A percentile compares a stretch with the other conserved stretches of the same genome.
Evolutionary conservation across 139 green algal genomes (phyloP).

Genomic region (Tetradesmus lagerheimii): DNA sequence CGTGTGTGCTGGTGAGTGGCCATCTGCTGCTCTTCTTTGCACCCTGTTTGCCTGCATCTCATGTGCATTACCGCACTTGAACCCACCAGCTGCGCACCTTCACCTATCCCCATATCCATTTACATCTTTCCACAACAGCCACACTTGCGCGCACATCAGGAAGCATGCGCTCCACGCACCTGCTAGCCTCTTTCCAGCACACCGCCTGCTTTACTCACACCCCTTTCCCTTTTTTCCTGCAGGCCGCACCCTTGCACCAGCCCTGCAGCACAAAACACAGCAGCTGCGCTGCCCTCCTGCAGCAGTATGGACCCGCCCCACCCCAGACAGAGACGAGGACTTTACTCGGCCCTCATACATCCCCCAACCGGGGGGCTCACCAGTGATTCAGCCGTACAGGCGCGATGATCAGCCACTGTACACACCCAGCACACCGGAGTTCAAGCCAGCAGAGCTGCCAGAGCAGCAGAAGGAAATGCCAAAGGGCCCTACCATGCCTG

Average conservation of each 20-base stretch:
- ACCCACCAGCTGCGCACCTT: no score
- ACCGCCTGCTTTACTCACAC: neutral
- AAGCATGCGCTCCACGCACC: neutral
- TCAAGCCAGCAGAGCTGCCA: constrained; percentile 63
- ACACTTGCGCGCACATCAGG: neutral
- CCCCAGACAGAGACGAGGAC: constrained; percentile 57
- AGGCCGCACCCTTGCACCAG: neutral
- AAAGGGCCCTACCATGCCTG: constrained; percentile 58
- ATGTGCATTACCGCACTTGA: neutral
- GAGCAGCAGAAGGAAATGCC: constrained; percentile 63
- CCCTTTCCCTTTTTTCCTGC: neutral
- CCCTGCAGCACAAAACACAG: neutral
- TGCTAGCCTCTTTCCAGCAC: neutral
- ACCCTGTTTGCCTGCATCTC: neutral
- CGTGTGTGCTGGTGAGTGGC: neutral
- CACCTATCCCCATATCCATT: no score
- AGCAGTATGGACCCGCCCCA: constrained; percentile 62
- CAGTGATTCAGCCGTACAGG: constrained; percentile 40
- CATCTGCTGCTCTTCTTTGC: neutral
- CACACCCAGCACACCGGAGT: constrained; percentile 51
- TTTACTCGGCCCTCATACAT: constrained; percentile 61
- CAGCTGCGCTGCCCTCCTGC: neutral
- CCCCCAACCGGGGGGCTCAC: constrained; percentile 46
- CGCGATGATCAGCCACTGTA: constrained; percentile 56
- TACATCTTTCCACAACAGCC: neutral